Evolutionary conservation across 75 land plant species (phyloP).

Genomic region (Picea sitchensis): DNA sequence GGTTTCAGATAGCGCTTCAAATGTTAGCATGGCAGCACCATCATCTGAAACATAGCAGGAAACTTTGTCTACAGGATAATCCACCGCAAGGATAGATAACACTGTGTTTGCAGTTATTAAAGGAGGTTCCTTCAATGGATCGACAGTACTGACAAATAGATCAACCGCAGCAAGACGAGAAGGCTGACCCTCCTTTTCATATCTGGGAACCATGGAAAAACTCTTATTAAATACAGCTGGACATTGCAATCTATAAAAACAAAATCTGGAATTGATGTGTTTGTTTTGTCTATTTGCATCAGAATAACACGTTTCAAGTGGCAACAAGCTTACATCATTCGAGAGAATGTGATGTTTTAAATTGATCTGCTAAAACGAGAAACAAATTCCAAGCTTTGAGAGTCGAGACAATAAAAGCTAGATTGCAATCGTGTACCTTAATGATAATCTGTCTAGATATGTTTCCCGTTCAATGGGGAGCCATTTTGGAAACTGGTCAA

Average conservation of each 20-base stretch:
- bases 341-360: conserved; percentile 1
- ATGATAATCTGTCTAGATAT: conserved; percentile 69
- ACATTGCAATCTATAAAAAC: neutral
- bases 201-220: conserved; percentile 31
- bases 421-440: conserved; percentile 32
- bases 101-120: conserved; percentile 83
- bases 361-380: neutral
- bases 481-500: conserved; percentile 94
- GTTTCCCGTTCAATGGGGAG: conserved; percentile 76
- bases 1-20: conserved; percentile 77
- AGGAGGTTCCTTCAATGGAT: conserved; percentile 85
- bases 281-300: neutral
- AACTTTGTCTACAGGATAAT: conserved; percentile 80
- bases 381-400: neutral
- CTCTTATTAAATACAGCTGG: neutral
- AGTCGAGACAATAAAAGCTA: conserved; percentile 5
- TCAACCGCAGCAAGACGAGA: conserved; percentile 66
- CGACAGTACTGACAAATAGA: conserved; percentile 79
- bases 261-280: neutral
- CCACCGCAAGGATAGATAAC: conserved; percentile 79
- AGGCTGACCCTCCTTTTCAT: conserved; percentile 66
- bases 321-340: neutral
- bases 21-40: conserved; percentile 83
- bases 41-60: conserved; percentile 76
- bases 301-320: neutral